Base-by-base conservation (phyloP, 495 filamentous ascomycete genomes). In the Neurospora africana region DNA sequence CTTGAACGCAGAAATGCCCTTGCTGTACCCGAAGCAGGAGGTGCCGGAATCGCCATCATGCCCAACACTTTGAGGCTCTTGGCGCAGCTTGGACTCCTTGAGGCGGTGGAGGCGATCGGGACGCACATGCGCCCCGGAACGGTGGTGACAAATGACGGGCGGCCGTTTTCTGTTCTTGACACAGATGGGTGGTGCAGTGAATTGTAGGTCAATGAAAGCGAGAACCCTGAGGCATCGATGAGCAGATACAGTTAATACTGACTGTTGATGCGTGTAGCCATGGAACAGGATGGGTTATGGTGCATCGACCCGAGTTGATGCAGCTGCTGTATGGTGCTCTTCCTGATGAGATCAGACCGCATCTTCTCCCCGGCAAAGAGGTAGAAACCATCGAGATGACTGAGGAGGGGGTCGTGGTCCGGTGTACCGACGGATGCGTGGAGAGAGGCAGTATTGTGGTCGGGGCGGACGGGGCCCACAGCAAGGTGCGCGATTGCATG, bases 381-480 rank as follows among this genome's bases (percentile, higher is more conserved):
- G 79, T 86, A 8, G 68, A 73, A 9, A 71, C 70, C 19, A 73
- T 83, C 37, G 65, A 68, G 40, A 70, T 74, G 33, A 71, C 72
- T 19, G 75, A 75, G 15, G 70, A 78, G n/a, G 76, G 72, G 2
- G 82, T 81, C 0, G 44, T 65, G 19, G 81, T 82, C 21, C 61
- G 72, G 70, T 84, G 82, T 73, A 68, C 77, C 13, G 82, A 87
- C 71, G 86, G 86, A 2, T 75, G 76, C 30, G 67, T 77, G 3
- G 79, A 80, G 69, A 65, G 73, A 10, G 87, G 87, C 4, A 80
- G 81, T 70, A 78, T 88, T 39, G 82, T 89, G 36, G 76, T 88
- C 27, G 87, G 86, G 5, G 84, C 82, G 15, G 87, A 88, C 74
- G 87, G 87, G 23, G 82, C 85, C 38, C 82, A 86, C 74, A 84